Base-by-base conservation (phyloP, 2,329 filamentous ascomycete genomes). In the Amphichorda felina region DNA sequence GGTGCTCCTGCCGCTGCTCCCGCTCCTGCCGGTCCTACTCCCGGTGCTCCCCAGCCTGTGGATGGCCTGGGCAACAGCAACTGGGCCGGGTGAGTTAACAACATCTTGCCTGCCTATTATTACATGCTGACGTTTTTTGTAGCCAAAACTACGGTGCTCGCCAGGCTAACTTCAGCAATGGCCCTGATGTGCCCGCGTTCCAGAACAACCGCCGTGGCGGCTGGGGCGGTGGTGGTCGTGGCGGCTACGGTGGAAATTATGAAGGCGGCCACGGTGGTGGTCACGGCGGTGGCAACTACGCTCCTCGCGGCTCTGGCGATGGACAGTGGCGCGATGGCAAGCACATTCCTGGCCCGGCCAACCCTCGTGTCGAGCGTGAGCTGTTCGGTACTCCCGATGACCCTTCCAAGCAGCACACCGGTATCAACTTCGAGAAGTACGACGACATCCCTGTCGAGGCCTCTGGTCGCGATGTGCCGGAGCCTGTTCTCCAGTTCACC, bases 401-500 rank as follows among this genome's bases (percentile, higher is more conserved):
- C 55, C 86, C 89, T 43, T 78, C 82, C 47, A 96, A 95, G 73
- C 84, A 94, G 61, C 84, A 93, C 54, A 95, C 87, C 24, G 91
- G 91, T 63, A 96, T 98, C 82, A 98, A 98, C 75, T 98, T 98
- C 59, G 82, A 94, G 69, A 98, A 98, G 72, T 98, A 98, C 65
- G 91, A 98, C 56, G 91, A 98, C 61, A 98, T 98, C 47, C 91
- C 91, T 37, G 91, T 98, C 45, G 91, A 96, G 66, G 91, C 91
- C 44, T 95, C 89, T 41, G 91, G 91, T 41, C 80, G 86, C 36
- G 78, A 94, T 54, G 87, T 96, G 36, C 91, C 91, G 31, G 91
- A 96, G 55, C 82, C 89, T 28, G 85, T 95, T 47, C 79, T 79
- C 46, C 72, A 78, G 42, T 98, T 98, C 74, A 86, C 77, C 56